These are phyloP conservation scores for Pythium diclinum DNA, from an alignment of 352 stramenopile genomes.

Conservation along the genomic window DNA sequence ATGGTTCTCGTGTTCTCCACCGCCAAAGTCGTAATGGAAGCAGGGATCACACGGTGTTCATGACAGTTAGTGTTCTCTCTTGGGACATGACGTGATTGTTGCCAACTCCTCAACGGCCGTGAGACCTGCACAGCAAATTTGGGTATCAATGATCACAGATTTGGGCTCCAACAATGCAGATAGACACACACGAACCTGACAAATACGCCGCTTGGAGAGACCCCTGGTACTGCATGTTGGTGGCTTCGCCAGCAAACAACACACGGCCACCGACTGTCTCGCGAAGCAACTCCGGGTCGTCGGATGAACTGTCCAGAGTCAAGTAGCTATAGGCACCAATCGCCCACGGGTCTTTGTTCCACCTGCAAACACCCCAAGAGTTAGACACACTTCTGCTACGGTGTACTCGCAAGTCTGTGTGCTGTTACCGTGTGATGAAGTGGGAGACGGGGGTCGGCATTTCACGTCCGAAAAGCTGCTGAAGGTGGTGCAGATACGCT, in stretches of 20 bases:
- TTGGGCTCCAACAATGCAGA: background rate
- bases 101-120: constrained; percentile 30
- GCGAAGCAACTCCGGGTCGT: constrained; percentile 53
- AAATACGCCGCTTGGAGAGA: constrained; percentile 64
- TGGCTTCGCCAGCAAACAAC: constrained; percentile 69
- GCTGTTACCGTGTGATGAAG: constrained; percentile 46
- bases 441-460: constrained; percentile 39
- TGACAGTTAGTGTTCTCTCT: background rate
- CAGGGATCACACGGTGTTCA: background rate
- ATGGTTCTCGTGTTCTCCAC: background rate
- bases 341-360: constrained; percentile 56
- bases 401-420: background rate
- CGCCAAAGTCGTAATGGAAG: background rate
- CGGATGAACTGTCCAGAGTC: constrained; percentile 51
- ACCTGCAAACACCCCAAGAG: constrained; percentile 27
- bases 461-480: constrained; percentile 38
- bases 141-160: constrained; percentile 1
- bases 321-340: constrained; percentile 63
- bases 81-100: constrained; percentile 13
- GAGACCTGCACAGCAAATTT: constrained; percentile 23
- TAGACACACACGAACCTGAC: constrained; percentile 28
- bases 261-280: constrained; percentile 38
- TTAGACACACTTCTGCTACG: background rate
- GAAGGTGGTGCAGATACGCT: constrained; percentile 42
- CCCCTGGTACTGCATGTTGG: constrained; percentile 63